Evolutionary conservation across 352 stramenopile genomes (phyloP), one percentile per base, ranked within the genome.

Genomic region (Phytopythium mirpurense): DNA sequence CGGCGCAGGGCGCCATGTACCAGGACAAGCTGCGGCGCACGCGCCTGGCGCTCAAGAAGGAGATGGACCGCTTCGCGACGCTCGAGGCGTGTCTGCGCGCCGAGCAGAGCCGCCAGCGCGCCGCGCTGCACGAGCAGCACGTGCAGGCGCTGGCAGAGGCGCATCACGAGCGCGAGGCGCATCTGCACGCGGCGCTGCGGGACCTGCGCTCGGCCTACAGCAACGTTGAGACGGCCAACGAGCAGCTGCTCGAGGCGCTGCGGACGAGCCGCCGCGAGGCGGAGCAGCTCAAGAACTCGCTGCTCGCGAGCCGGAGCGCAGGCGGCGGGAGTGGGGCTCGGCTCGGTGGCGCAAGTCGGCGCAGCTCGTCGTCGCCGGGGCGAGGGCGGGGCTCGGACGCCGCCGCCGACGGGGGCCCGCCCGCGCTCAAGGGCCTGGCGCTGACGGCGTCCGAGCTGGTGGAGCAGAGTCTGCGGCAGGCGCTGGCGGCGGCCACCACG

Each of bases 51-150:
- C 59, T 81, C 18, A 68, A 75, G 53, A 89, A 87, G 57, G 78
- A 89, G 49, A 74, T 87, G 41, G 72, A 87, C 9, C 63, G 76
- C 15, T 77, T 87, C 56, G 57, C 75, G 24, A 62, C 57, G 5
- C 62, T 89, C 14, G 78, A 89, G 52, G 76, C 74, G 45, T 89
- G 78, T 64, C 60, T 89, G 5, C 72, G 78, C 27, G 61, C 68
- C 7, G 78, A 89, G 54, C 73, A 89, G 46, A 60, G 68, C 15
- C 63, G 70, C 7, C 78, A 87, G 49, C 63, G 73, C 2, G 79
- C 77, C 27, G 59, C 45, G 5, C 77, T 68, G 54, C 66, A 85
- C 48, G 73, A 79, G 15, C 60, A 68, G 15, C 61, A 73, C 6
- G 59, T 87, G 8, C n/a, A 61, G 15, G 62, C 81, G 35, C 59